Conservation (phyloP, 2,329 filamentous ascomycete genomes). For the Calonectria pteridis region DNA sequence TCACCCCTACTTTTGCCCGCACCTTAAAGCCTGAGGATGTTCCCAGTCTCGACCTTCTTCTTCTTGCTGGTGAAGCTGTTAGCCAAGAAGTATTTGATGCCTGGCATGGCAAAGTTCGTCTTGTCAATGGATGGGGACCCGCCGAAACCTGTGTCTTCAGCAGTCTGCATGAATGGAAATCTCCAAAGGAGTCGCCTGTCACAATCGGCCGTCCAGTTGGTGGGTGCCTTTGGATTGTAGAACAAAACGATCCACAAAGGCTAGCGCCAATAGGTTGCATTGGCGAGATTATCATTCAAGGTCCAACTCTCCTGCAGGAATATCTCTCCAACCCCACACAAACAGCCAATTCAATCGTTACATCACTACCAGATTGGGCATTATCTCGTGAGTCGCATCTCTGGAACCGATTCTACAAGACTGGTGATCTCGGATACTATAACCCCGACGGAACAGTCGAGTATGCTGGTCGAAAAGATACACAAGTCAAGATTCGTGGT, state of each 20-base stretch:
- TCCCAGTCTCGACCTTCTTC: slow-evolving; percentile 4
- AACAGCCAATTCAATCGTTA: not conserved
- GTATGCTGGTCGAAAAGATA: not conserved
- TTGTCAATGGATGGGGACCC: slow-evolving; percentile 36
- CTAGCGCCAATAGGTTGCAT: not conserved
- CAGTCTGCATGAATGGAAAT: slow-evolving; percentile 45
- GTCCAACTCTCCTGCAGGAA: not conserved
- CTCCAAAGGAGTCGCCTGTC: not conserved
- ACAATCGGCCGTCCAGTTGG: not conserved
- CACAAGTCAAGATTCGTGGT: not conserved
- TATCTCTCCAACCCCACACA: not conserved
- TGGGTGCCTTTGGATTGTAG: not conserved
- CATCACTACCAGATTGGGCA: not conserved
- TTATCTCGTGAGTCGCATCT: not conserved
- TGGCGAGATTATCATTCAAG: not conserved
- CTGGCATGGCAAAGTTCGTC: slow-evolving; percentile 30
- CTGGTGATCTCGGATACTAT: not conserved
- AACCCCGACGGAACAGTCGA: not conserved
- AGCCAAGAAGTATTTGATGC: slow-evolving; percentile 14
- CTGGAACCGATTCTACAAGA: slow-evolving; percentile 3
- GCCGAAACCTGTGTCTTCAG: slow-evolving; percentile 36
- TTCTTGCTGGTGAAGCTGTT: slow-evolving; percentile 33
- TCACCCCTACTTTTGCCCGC: slow-evolving; percentile 13
- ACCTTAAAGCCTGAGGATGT: not conserved
- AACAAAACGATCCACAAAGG: not conserved